Conservation (phyloP, 2,329 filamentous ascomycete genomes). For the Westerdykella ornata region DNA sequence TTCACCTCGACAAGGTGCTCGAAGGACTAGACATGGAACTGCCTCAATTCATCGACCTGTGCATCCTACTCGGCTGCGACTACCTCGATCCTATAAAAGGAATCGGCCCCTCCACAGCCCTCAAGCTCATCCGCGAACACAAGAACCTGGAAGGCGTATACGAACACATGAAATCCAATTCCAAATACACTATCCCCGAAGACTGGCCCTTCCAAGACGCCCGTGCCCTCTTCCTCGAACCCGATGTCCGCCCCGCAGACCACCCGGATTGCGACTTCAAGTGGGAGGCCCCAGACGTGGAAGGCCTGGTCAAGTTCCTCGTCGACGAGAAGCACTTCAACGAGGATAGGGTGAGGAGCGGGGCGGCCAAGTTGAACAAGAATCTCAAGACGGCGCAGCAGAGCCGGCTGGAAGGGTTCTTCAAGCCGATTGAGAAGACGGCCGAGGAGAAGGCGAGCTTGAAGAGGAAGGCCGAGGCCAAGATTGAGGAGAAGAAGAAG, state of each 20-base stretch:
- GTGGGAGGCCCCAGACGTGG: constrained; percentile 89
- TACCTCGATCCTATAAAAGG: constrained; percentile 97
- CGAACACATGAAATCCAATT: constrained; percentile 68
- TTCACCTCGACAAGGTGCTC: constrained; percentile 78
- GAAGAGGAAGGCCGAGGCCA: constrained; percentile 92
- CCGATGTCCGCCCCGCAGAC: constrained; percentile 78
- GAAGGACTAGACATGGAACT: constrained; percentile 83
- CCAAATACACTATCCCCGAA: constrained; percentile 81
- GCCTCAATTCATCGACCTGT: constrained; percentile 93
- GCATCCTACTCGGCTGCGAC: constrained; percentile 94
- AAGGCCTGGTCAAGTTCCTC: constrained; percentile 81
- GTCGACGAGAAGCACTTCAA: constrained; percentile 95
- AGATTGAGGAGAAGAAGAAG: constrained; percentile 88
- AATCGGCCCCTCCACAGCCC: constrained; percentile 81
- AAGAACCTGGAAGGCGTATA: constrained; percentile 82
- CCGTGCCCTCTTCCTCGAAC: constrained; percentile 82
- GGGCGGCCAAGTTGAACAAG: constrained; percentile 73
- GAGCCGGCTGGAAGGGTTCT: constrained; percentile 88
- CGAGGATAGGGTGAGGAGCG: constrained; percentile 82
- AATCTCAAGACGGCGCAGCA: constrained; percentile 88
- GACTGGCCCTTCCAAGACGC: constrained; percentile 95
- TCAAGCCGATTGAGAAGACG: constrained; percentile 85
- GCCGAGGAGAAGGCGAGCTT: constrained; percentile 74
- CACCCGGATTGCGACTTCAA: constrained; percentile 91
- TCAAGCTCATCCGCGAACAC: constrained; percentile 91